These are phyloP conservation scores for Karstenula rhodostoma DNA, from an alignment of 2,329 filamentous ascomycete genomes.

Conservation along the genomic window DNA sequence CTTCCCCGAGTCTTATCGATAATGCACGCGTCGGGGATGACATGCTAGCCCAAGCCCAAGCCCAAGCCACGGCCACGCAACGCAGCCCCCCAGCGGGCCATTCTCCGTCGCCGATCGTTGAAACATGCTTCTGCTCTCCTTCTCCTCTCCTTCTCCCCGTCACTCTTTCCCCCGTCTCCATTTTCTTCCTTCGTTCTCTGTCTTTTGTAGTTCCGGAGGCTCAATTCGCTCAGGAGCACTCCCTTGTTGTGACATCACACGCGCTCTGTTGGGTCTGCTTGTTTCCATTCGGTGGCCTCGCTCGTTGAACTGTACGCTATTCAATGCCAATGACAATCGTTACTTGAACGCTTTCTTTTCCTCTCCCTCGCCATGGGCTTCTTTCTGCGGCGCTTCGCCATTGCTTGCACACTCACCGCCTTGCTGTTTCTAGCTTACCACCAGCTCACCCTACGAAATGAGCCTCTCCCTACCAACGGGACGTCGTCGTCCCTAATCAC, in stretches of 20 bases:
- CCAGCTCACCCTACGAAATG: slow-evolving; percentile 32
- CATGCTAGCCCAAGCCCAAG: not conserved
- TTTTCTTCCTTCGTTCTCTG: not conserved
- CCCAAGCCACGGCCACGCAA: not conserved
- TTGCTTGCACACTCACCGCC: slow-evolving; percentile 35
- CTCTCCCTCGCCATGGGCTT: slow-evolving; percentile 33
- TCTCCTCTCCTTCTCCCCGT: not conserved
- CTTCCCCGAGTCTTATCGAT: slow-evolving; percentile 17
- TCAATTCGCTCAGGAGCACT: not conserved
- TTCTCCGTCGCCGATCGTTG: not conserved
- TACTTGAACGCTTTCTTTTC: slow-evolving; percentile 9
- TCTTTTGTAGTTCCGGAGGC: not conserved
- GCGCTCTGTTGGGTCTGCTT: not conserved
- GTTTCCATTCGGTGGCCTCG: not conserved
- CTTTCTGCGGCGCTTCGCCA: slow-evolving; percentile 39
- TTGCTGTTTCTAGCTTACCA: slow-evolving; percentile 42
- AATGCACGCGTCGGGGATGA: slow-evolving; percentile 16
- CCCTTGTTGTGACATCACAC: slow-evolving; percentile 3
- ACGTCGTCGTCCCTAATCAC: slow-evolving; percentile 36
- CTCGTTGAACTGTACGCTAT: slow-evolving; percentile 4
- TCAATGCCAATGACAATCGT: slow-evolving; percentile 16
- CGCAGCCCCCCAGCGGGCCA: not conserved
- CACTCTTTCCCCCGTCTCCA: not conserved
- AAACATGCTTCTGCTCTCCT: not conserved
- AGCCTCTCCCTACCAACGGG: slow-evolving; percentile 29